These are phyloP conservation scores for Phialophora chinensis DNA, from an alignment of 2,329 filamentous ascomycete species.

Conservation along the genomic window DNA sequence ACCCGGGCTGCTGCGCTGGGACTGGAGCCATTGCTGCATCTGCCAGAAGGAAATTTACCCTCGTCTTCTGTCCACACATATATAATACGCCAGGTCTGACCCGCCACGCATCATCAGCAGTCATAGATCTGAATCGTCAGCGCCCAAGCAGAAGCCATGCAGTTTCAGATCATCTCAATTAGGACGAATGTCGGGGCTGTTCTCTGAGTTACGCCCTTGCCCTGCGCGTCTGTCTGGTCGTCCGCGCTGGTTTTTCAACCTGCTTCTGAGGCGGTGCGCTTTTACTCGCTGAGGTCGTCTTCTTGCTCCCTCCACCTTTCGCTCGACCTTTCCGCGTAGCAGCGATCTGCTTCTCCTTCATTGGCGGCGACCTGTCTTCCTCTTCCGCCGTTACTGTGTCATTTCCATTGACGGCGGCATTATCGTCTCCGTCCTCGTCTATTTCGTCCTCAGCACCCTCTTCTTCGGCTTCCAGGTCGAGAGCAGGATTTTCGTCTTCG, in stretches of 20 bases:
- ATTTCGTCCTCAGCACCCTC: conserved; percentile 19
- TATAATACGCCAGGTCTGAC: not conserved
- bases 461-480: conserved; percentile 15
- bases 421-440: conserved; percentile 26
- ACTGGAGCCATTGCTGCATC: not conserved
- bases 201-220: conserved; percentile 17
- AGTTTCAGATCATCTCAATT: not conserved
- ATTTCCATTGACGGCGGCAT: conserved; percentile 13
- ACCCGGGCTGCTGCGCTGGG: too few species aligned
- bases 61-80: not conserved
- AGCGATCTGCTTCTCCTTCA: conserved; percentile 20
- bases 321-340: conserved; percentile 10
- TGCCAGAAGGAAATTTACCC: not conserved
- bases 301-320: conserved; percentile 10
- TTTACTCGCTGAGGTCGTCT: conserved; percentile 5
- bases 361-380: conserved; percentile 15
- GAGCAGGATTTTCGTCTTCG: conserved; percentile 37
- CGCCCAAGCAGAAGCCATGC: not conserved
- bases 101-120: not conserved
- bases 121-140: not conserved
- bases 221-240: conserved; percentile 28
- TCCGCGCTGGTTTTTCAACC: conserved; percentile 12
- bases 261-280: conserved; percentile 8
- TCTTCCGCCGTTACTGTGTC: conserved; percentile 13
- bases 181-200: not conserved